These are phyloP conservation scores for Aureobasidium uvarum DNA, from an alignment of 2,329 filamentous ascomycete genomes.

Conservation along the genomic window DNA sequence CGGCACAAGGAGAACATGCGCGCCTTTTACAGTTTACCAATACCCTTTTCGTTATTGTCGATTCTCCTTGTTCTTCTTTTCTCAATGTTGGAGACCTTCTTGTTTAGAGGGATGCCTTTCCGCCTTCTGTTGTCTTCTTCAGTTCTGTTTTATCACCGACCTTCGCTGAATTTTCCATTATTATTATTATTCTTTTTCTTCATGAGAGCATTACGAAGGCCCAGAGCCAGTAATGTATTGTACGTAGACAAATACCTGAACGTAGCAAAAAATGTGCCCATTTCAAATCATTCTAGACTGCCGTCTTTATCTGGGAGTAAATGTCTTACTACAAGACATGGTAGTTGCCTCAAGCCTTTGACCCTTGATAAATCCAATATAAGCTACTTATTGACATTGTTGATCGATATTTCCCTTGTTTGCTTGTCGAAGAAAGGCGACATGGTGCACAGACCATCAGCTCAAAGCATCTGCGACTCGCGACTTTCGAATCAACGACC, in stretches of 20 bases:
- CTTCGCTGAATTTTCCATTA: not conserved
- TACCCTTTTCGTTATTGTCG: slow-evolving; percentile 14
- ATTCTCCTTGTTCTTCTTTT: slow-evolving; percentile 17
- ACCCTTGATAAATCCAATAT: not conserved
- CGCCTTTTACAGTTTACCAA: slow-evolving; percentile 1
- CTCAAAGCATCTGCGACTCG: not conserved
- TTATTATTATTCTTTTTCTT: slow-evolving; percentile 3
- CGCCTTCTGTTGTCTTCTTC: slow-evolving; percentile 2
- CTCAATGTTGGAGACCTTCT: not conserved
- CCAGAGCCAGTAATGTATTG: slow-evolving; percentile 24
- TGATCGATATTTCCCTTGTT: slow-evolving; percentile 3
- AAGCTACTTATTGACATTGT: slow-evolving; percentile 1
- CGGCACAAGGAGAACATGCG: not conserved
- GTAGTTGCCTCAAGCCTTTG: too few relatives aligned
- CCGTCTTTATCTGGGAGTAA: not conserved
- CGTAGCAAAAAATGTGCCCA: slow-evolving; percentile 9
- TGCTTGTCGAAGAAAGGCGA: not conserved
- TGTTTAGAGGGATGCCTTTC: not conserved
- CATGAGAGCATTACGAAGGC: slow-evolving; percentile 23
- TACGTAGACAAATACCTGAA: slow-evolving; percentile 17
- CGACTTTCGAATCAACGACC: slow-evolving; percentile 2
- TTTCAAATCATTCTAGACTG: not conserved
- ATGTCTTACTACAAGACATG: not conserved
- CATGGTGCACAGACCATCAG: slow-evolving; percentile 15
- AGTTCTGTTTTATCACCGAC: not conserved